Evolutionary conservation across 305 asterid species (phyloP).

Genomic region (Euphrasia arctica): DNA sequence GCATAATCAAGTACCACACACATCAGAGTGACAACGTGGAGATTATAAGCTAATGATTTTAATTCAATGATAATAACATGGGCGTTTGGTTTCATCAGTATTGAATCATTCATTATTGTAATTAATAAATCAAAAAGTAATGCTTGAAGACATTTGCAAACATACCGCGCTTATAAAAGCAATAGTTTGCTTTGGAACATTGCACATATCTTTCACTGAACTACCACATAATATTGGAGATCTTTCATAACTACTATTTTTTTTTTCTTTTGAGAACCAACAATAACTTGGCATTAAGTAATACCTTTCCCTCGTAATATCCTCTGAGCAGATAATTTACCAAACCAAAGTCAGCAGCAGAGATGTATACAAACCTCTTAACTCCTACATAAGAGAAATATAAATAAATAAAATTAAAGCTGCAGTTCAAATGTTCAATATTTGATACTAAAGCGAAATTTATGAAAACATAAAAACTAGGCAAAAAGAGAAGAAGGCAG

Average conservation of each 20-base stretch:
- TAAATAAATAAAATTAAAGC: neutral
- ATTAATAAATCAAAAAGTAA: neutral
- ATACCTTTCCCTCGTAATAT: constrained; percentile 91
- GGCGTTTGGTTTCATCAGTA: neutral
- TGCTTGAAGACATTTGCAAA: neutral
- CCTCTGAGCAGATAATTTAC: constrained; percentile 64
- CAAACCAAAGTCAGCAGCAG: constrained; percentile 83
- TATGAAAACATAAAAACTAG: constrained; percentile 5
- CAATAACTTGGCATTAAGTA: constrained; percentile 8
- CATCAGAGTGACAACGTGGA: too few species aligned
- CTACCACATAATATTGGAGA: neutral
- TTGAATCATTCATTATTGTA: neutral
- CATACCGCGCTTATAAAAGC: neutral
- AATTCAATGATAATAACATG: neutral
- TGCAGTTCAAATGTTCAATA: neutral
- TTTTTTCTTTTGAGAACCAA: constrained; percentile 7
- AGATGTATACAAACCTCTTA: constrained; percentile 69
- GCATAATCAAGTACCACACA: constrained; percentile 29
- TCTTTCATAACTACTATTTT: neutral
- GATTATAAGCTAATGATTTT: neutral
- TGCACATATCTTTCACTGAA: neutral
- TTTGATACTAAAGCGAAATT: neutral
- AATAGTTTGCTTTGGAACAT: neutral
- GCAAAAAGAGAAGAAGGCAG: constrained; percentile 2
- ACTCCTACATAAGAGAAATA: constrained; percentile 46